Evolutionary conservation across 306 rosid genomes (phyloP).

Genomic region (Quercus variabilis): DNA sequence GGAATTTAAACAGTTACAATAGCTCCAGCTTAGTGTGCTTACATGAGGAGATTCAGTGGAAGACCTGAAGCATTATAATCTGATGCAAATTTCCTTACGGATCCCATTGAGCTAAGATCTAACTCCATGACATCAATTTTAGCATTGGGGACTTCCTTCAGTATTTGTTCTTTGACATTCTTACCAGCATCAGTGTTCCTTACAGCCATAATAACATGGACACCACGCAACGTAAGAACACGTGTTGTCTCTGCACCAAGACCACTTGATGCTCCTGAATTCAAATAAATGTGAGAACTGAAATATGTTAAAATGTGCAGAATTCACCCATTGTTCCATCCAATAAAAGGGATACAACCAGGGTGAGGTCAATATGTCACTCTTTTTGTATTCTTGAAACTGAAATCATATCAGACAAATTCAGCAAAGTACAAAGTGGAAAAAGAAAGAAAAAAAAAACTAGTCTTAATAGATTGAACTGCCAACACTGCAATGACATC

Average conservation of each 20-base stretch:
- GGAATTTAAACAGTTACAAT: not conserved
- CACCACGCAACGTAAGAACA: slow-evolving; percentile 68
- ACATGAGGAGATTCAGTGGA: slow-evolving; percentile 69
- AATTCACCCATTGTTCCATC: not conserved
- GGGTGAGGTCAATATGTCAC: too few relatives aligned
- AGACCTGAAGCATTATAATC: slow-evolving; percentile 58
- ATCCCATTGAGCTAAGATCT: slow-evolving; percentile 71
- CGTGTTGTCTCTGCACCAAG: slow-evolving; percentile 73
- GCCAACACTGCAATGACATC: not conserved
- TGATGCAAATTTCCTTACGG: slow-evolving; percentile 66
- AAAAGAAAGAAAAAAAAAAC: too few relatives aligned
- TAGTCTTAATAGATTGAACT: too few relatives aligned
- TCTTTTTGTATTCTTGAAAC: too few relatives aligned
- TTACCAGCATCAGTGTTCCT: slow-evolving; percentile 55
- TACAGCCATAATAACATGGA: slow-evolving; percentile 81
- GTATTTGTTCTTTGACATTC: slow-evolving; percentile 41
- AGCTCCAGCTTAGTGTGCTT: slow-evolving; percentile 21
- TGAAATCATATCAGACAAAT: too few relatives aligned
- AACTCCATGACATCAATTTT: slow-evolving; percentile 62
- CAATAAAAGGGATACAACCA: not conserved
- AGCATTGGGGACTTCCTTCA: slow-evolving; percentile 54
- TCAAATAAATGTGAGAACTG: not conserved
- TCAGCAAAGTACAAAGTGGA: too few relatives aligned
- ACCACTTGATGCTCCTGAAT: slow-evolving; percentile 84
- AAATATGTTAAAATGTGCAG: not conserved